Conservation (phyloP, 805 yeast species). For the Hanseniaspora singularis region DNA sequence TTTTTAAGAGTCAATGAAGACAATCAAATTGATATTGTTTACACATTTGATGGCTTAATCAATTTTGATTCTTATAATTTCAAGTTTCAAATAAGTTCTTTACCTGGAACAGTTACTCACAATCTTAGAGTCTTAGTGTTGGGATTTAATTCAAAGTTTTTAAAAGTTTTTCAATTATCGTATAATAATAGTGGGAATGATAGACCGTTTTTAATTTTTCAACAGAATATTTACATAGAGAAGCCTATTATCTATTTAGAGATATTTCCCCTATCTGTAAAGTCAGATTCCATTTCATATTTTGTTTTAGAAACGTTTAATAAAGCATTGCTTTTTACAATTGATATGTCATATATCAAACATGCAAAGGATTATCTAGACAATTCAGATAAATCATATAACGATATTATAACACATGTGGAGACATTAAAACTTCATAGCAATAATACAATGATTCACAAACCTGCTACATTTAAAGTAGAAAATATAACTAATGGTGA, state of each 20-base stretch:
- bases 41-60: not conserved
- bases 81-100: conserved; percentile 3
- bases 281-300: not conserved
- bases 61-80: not conserved
- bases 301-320: not conserved
- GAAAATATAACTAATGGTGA: not conserved
- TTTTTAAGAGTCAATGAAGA: no score
- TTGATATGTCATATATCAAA: conserved; percentile 5
- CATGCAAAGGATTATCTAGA: not conserved
- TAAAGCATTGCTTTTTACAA: not conserved
- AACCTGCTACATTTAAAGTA: not conserved
- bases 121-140: not conserved
- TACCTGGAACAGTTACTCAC: no score
- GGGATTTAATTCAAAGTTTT: not conserved
- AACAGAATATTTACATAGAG: not conserved
- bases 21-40: not conserved
- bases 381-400: not conserved
- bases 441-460: not conserved
- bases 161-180: not conserved
- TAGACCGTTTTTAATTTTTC: conserved; percentile 2
- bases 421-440: not conserved
- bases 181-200: no score
- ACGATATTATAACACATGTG: not conserved
- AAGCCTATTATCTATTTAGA: not conserved
- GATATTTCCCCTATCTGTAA: conserved; percentile 1